Conservation (phyloP, 2,329 filamentous ascomycete genomes). For the Thielaviopsis cerberus region DNA sequence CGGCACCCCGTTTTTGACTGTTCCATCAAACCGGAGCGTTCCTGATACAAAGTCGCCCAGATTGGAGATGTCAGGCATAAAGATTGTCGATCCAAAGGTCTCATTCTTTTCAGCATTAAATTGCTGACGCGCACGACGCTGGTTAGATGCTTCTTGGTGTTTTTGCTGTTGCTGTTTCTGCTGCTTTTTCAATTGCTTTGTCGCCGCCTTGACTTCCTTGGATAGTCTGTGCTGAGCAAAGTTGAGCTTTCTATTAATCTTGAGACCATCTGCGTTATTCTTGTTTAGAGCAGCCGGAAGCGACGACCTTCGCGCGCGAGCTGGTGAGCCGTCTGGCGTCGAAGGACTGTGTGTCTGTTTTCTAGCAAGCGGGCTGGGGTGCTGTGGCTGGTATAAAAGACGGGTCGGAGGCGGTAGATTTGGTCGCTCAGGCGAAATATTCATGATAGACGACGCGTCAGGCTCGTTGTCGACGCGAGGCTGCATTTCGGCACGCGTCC, state of each 20-base stretch:
- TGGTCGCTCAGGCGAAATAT: constrained; percentile 18
- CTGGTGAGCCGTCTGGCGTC: constrained; percentile 8
- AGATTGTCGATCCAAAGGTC: constrained; percentile 23
- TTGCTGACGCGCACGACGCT: background rate
- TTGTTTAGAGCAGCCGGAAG: constrained; percentile 10
- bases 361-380: constrained; percentile 23
- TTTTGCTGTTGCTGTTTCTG: background rate
- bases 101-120: constrained; percentile 10
- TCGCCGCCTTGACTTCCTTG: constrained; percentile 10
- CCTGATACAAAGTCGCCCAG: constrained; percentile 40
- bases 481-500: constrained; percentile 32
- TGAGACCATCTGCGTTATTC: constrained; percentile 3
- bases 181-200: constrained; percentile 9
- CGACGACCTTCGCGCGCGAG: constrained; percentile 10
- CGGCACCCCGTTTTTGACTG: constrained; percentile 33
- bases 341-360: constrained; percentile 19
- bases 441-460: constrained; percentile 27
- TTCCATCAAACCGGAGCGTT: constrained; percentile 31
- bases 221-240: constrained; percentile 11
- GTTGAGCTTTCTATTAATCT: constrained; percentile 10
- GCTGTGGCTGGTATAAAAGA: constrained; percentile 17
- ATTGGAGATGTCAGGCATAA: constrained; percentile 34
- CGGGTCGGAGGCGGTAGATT: constrained; percentile 18
- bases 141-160: background rate
- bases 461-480: constrained; percentile 34